Conservation (phyloP, 495 filamentous ascomycete genomes). For the Tuber aestivum region DNA sequence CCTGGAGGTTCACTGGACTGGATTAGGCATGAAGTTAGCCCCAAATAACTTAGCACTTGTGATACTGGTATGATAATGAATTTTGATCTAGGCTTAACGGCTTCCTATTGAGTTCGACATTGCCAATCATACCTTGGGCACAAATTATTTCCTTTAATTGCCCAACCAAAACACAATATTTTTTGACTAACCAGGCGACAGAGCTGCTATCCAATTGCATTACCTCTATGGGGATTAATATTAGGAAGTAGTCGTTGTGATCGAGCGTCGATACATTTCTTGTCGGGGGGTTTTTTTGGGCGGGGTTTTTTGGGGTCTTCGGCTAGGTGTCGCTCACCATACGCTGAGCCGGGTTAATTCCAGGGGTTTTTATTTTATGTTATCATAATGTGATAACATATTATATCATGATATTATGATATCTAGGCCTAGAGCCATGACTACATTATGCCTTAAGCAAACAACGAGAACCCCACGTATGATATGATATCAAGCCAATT, state of each 20-base stretch:
- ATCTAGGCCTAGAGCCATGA: neutral
- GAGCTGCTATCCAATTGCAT: neutral
- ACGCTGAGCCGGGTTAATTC: neutral
- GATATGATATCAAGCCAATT: neutral
- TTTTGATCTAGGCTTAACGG: neutral
- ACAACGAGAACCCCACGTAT: neutral
- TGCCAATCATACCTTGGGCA: neutral
- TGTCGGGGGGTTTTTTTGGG: too few species aligned
- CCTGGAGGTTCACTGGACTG: neutral
- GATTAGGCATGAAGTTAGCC: neutral
- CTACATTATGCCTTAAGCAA: neutral
- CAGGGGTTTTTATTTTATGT: neutral
- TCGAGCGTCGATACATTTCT: too few species aligned
- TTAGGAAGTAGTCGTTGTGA: too few species aligned
- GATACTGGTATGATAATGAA: neutral
- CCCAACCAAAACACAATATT: neutral
- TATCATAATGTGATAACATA: too few species aligned
- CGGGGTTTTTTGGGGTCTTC: too few species aligned
- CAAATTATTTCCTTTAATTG: neutral
- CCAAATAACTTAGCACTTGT: neutral
- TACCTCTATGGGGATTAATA: too few species aligned
- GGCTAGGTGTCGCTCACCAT: too few species aligned
- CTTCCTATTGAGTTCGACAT: neutral
- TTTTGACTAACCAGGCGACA: neutral
- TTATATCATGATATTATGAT: too few species aligned